Evolutionary conservation across 805 yeast species (phyloP).

Genomic region (Cyberlindnera japonica): DNA sequence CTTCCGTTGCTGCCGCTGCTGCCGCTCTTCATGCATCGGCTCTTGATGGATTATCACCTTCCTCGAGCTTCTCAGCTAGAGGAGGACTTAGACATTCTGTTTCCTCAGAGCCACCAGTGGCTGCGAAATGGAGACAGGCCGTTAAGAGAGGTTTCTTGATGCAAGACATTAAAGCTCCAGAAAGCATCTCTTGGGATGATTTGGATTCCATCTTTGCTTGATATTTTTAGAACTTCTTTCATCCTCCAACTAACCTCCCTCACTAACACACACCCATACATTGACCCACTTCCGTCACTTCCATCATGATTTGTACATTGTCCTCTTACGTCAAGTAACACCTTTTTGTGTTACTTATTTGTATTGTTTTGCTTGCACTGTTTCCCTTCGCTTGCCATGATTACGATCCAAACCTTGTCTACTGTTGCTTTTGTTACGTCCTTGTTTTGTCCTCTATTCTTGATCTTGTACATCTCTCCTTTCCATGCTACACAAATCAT

Average conservation of each 20-base stretch:
- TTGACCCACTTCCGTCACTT: neutral
- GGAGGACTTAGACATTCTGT: constrained; percentile 19
- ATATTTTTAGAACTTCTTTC: neutral
- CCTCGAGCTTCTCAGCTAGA: constrained; percentile 25
- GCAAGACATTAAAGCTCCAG: constrained; percentile 77
- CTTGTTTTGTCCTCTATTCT: neutral
- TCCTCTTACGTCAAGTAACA: neutral
- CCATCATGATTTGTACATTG: constrained; percentile 11
- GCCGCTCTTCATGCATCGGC: constrained; percentile 71
- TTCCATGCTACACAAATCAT: constrained; percentile 3
- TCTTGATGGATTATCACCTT: constrained; percentile 44
- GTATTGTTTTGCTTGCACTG: constrained; percentile 1
- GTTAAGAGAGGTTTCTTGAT: constrained; percentile 73
- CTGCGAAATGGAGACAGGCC: constrained; percentile 67
- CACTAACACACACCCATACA: too few relatives aligned
- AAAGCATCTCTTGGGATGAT: constrained; percentile 71
- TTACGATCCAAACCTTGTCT: neutral
- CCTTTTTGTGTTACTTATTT: neutral
- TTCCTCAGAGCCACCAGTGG: constrained; percentile 31
- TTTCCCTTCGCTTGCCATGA: constrained; percentile 3
- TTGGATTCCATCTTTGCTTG: constrained; percentile 45
- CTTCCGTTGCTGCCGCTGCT: constrained; percentile 68
- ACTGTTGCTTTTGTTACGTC: too few relatives aligned
- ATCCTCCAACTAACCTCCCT: too few relatives aligned
- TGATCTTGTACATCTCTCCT: neutral